Evolutionary conservation across 768 basidiomycete genomes (phyloP).

Genomic region (Mycena filopes): DNA sequence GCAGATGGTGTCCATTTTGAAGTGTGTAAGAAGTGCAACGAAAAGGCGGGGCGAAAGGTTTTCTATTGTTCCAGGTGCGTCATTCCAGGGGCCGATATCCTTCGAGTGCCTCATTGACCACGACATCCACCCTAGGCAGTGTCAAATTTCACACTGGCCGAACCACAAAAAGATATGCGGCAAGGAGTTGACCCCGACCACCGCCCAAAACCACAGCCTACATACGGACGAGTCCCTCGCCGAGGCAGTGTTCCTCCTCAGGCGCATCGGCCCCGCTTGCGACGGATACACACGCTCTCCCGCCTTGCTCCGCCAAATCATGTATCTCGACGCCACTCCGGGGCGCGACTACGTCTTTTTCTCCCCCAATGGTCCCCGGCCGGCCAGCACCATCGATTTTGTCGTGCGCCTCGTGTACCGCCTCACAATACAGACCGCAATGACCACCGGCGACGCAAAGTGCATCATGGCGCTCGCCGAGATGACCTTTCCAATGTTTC

Average conservation of each 20-base stretch:
- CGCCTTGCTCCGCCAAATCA: slow-evolving; percentile 17
- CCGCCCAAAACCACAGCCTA: slow-evolving; percentile 3
- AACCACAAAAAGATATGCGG: slow-evolving; percentile 22
- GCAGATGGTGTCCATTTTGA: slow-evolving; percentile 1
- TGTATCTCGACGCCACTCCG: slow-evolving; percentile 13
- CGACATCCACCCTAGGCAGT: slow-evolving; percentile 4
- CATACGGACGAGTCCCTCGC: slow-evolving; percentile 1
- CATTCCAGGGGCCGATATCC: slow-evolving; percentile 1
- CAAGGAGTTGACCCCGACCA: slow-evolving; percentile 11
- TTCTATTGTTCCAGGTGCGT: slow-evolving; percentile 17
- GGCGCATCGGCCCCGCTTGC: slow-evolving; percentile 10
- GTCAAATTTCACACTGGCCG: slow-evolving; percentile 19
- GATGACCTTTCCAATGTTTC: slow-evolving; percentile 10
- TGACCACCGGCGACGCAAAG: slow-evolving; percentile 10
- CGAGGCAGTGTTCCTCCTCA: slow-evolving; percentile 14
- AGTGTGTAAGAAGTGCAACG: slow-evolving; percentile 12
- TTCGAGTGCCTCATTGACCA: slow-evolving; percentile 4
- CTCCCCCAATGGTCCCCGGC: too few relatives aligned
- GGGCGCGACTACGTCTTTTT: too few relatives aligned
- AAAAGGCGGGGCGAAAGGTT: slow-evolving; percentile 8
- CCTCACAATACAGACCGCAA: too few relatives aligned
- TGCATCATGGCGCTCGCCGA: slow-evolving; percentile 8
- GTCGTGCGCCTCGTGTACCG: too few relatives aligned
- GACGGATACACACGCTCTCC: slow-evolving; percentile 13
- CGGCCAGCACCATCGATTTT: too few relatives aligned